phyloP scores from a whole-genome alignment of 177 flowering plant species.

The Vitis hybrid region DNA sequence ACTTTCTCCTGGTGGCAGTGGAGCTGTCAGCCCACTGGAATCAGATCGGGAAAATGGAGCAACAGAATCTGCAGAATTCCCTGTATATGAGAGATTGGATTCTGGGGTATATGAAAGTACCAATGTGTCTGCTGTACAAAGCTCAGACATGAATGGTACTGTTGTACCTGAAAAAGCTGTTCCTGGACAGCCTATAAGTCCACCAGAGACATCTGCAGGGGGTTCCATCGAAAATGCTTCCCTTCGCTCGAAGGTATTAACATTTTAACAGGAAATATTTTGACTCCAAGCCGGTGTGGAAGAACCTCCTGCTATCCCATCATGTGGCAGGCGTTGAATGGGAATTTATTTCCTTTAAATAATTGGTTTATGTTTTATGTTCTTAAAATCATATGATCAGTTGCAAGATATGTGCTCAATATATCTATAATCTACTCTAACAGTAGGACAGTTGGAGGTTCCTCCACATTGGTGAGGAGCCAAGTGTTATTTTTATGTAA shows the following conservation, averaged over 20 bases:
- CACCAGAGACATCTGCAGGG: constrained; percentile 78
- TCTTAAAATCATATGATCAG: too few species aligned
- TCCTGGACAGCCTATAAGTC: constrained; percentile 55
- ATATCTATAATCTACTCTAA: too few species aligned
- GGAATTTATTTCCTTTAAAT: too few species aligned
- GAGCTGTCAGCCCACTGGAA: constrained; percentile 51
- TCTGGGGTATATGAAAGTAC: constrained; percentile 43
- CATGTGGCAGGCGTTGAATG: too few species aligned
- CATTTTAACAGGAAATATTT: too few species aligned
- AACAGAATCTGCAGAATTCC: constrained; percentile 44
- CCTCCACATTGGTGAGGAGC: too few species aligned
- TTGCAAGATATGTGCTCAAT: too few species aligned
- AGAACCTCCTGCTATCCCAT: too few species aligned
- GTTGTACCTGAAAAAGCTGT: constrained; percentile 32
- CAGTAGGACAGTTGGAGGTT: too few species aligned
- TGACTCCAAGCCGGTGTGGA: too few species aligned
- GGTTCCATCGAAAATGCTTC: constrained; percentile 55
- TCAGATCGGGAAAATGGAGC: constrained; percentile 63
- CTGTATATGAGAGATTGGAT: constrained; percentile 68
- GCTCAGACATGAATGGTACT: constrained; percentile 53
- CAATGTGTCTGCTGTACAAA: constrained; percentile 71
- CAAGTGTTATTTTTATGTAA: not conserved
- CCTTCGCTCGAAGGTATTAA: constrained; percentile 60
- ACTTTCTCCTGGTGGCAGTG: constrained; percentile 49
- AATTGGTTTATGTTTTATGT: too few species aligned